Evolutionary conservation across 2,329 filamentous ascomycete species (phyloP).

Genomic region (Emmonsiellopsis sp.): DNA sequence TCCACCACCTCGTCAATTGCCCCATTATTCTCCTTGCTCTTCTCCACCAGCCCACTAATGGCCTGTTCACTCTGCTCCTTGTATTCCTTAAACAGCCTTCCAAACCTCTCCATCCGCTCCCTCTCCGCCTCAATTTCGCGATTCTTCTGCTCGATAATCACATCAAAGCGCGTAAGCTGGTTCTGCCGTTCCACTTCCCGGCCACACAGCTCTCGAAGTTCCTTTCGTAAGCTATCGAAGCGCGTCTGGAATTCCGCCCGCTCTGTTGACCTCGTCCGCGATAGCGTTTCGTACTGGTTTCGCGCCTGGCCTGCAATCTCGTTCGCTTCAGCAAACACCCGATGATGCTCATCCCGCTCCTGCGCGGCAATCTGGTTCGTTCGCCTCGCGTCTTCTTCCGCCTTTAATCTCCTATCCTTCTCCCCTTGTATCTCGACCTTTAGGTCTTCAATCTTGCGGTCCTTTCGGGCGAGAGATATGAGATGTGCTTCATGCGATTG

Average conservation of each 20-base stretch:
- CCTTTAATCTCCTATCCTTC: conserved; percentile 29
- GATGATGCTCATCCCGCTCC: conserved; percentile 32
- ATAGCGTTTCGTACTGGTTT: conserved; percentile 37
- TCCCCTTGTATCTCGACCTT: conserved; percentile 34
- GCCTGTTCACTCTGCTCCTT: conserved; percentile 33
- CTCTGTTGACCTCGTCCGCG: conserved; percentile 31
- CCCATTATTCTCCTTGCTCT: conserved; percentile 20
- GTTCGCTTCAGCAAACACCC: conserved; percentile 28
- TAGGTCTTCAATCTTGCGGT: conserved; percentile 40
- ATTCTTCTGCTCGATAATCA: conserved; percentile 38
- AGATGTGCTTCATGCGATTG: conserved; percentile 40
- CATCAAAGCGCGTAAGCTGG: conserved; percentile 33
- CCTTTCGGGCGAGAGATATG: conserved; percentile 38
- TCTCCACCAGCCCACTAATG: conserved; percentile 25
- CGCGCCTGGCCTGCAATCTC: conserved; percentile 31
- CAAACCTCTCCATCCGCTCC: conserved; percentile 32
- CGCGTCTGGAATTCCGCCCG: conserved; percentile 30
- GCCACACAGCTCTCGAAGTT: conserved; percentile 25
- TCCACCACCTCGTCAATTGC: conserved; percentile 29
- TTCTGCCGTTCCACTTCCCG: conserved; percentile 28
- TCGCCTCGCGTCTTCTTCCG: conserved; percentile 31
- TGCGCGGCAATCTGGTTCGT: conserved; percentile 30
- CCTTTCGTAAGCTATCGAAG: conserved; percentile 28
- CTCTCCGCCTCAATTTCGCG: conserved; percentile 32
- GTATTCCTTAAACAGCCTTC: conserved; percentile 33